Evolutionary conservation across 2,329 filamentous ascomycete genomes (phyloP).

Genomic region (Blastomyces silverae): DNA sequence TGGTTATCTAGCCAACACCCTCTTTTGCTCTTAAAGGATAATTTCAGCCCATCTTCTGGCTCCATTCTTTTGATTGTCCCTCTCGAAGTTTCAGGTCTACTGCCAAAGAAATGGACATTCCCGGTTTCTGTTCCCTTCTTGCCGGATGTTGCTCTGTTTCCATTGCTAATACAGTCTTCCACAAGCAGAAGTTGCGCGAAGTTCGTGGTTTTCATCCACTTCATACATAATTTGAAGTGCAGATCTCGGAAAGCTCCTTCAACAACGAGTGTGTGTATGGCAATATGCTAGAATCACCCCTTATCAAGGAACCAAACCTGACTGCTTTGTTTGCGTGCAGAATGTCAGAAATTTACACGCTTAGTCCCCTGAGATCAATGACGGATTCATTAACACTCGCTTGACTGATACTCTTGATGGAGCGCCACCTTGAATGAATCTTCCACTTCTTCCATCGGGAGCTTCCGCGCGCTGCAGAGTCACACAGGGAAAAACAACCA

Average conservation of each 20-base stretch:
- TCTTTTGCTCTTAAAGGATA: background rate
- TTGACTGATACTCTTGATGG: background rate
- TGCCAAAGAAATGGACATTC: background rate
- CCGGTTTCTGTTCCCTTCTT: background rate
- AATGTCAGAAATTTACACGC: background rate
- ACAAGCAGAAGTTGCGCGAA: background rate
- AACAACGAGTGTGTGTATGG: background rate
- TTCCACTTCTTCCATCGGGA: background rate
- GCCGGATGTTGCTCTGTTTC: background rate
- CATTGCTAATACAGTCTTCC: background rate
- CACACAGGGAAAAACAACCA: background rate
- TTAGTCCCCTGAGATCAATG: background rate
- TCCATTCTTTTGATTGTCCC: background rate
- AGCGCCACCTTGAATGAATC: background rate
- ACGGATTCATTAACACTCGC: background rate
- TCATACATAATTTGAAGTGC: background rate
- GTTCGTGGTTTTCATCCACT: background rate
- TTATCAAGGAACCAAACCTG: background rate
- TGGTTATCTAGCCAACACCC: background rate
- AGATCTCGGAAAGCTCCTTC: background rate
- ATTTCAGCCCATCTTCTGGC: background rate
- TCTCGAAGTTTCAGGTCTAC: background rate
- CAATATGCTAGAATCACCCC: background rate
- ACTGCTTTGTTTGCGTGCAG: background rate
- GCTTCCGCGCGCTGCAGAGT: background rate